phyloP scores from a whole-genome alignment of 164 flowering plant genomes.

The Malania oleifera region DNA sequence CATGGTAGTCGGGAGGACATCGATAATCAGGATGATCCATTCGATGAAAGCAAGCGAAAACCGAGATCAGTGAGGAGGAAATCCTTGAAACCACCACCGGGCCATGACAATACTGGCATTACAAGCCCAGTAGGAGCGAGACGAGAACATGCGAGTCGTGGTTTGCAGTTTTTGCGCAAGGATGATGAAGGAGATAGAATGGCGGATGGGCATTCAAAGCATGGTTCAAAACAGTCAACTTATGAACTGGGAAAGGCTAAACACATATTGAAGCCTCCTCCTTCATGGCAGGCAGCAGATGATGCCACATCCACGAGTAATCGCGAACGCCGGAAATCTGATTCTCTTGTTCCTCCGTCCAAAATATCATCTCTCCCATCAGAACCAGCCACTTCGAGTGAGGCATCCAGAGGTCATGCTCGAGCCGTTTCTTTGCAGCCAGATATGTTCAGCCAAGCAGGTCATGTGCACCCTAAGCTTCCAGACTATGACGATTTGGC shows the following conservation, averaged over 20 bases:
- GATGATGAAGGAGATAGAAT: too few species aligned
- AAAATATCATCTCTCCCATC: not conserved
- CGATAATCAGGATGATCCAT: not conserved
- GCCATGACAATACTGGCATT: not conserved
- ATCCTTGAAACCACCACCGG: not conserved
- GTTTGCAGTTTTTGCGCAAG: too few species aligned
- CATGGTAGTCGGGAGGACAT: not conserved
- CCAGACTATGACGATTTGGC: constrained; percentile 5
- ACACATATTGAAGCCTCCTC: not conserved
- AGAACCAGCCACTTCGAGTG: not conserved
- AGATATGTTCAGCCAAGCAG: not conserved
- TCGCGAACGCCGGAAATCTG: not conserved
- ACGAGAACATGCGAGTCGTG: too few species aligned
- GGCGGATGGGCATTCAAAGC: not conserved
- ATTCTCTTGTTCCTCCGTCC: not conserved
- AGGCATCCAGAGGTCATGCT: not conserved
- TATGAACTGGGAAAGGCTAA: not conserved
- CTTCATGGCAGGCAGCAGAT: not conserved
- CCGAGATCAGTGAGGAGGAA: constrained; percentile 1
- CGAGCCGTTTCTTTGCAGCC: not conserved
- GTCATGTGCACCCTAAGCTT: constrained; percentile 7
- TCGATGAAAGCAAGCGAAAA: not conserved
- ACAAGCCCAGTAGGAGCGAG: not conserved
- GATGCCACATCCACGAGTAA: not conserved
- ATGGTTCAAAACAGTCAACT: not conserved